Base-by-base conservation (phyloP, 441 rosid species). In the Daphne laureola region DNA sequence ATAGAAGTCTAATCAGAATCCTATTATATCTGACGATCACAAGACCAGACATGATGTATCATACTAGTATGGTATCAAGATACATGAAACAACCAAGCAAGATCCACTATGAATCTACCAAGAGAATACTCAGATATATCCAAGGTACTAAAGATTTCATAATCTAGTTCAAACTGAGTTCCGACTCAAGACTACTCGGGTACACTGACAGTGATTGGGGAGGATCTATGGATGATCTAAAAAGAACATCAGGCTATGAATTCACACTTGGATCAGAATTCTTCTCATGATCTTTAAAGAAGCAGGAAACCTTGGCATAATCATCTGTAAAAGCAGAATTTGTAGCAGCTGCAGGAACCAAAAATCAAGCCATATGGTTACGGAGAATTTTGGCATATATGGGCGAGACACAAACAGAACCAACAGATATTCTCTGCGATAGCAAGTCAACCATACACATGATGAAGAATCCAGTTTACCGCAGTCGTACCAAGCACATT, bases 1-100 rank as follows among this genome's bases (percentile, higher is more conserved):
- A 17, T 16, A 46, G 1, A 46, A 51, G 26, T 21, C 4, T 59
- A 23, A 46, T 44, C 8, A 51, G 38, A 0, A 48, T 14, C 38
- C 12, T 55, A 16, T 8, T 55, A 4, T 58, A 64, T 17, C 21
- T 47, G 5, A 52, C 43, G 14, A 15, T 54, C 2, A 51, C 54
- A 3, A 2, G 54, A 38, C 26, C 2, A 13, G n/a, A 55, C 46
- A 15, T 55, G 13, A 46, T 61, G 49, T 55, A 23, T 15, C 8
- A 12, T 2, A n/a, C 56, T 3, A 57, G 48, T 17, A 2, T 53
- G 9, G 46, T 14, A 0, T 62, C 46, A 16, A 8, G 43, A 6
- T 62, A 62, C 17, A 67, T 45, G 63, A 41, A 62, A 17, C 35
- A 3, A 4, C 59, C 47, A 7, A 42, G 14, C 8, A 4, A 23